Evolutionary conservation across 305 asterid species (phyloP).

Genomic region (Rubia occidens): DNA sequence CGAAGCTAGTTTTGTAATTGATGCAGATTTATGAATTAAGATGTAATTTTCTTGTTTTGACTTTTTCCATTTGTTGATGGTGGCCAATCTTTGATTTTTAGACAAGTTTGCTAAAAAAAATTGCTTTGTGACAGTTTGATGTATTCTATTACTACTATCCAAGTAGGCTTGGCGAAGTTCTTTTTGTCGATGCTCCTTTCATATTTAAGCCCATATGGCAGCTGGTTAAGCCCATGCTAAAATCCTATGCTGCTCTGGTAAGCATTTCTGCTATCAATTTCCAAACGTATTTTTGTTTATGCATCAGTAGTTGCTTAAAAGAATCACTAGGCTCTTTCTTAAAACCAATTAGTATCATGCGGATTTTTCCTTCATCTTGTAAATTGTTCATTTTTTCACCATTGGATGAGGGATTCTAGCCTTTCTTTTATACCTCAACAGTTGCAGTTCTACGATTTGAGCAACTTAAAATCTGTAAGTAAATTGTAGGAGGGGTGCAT

Average conservation of each 20-base stretch:
- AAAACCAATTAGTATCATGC: not conserved
- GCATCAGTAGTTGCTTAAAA: not conserved
- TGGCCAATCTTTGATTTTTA: not conserved
- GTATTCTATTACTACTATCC: slow-evolving; percentile 84
- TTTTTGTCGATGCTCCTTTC: slow-evolving; percentile 84
- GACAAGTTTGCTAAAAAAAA: not conserved
- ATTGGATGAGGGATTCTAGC: not conserved
- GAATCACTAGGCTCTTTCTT: not conserved
- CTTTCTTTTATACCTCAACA: not conserved
- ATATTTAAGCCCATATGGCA: slow-evolving; percentile 82
- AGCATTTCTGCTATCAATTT: slow-evolving; percentile 17
- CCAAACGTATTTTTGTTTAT: not conserved
- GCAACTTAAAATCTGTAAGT: not conserved
- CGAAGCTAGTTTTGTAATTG: not conserved
- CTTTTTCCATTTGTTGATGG: not conserved
- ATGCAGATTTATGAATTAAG: slow-evolving; percentile 1
- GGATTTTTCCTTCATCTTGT: not conserved
- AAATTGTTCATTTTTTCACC: no score
- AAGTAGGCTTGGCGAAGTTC: slow-evolving; percentile 60
- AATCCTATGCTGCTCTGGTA: slow-evolving; percentile 82
- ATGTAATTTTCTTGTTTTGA: not conserved
- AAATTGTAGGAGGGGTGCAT: not conserved
- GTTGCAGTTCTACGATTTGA: not conserved
- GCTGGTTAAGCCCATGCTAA: slow-evolving; percentile 63
- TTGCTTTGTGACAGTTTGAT: slow-evolving; percentile 54